phyloP scores from a whole-genome alignment of 352 stramenopile genomes.

The Phytophthora tentaculata region DNA sequence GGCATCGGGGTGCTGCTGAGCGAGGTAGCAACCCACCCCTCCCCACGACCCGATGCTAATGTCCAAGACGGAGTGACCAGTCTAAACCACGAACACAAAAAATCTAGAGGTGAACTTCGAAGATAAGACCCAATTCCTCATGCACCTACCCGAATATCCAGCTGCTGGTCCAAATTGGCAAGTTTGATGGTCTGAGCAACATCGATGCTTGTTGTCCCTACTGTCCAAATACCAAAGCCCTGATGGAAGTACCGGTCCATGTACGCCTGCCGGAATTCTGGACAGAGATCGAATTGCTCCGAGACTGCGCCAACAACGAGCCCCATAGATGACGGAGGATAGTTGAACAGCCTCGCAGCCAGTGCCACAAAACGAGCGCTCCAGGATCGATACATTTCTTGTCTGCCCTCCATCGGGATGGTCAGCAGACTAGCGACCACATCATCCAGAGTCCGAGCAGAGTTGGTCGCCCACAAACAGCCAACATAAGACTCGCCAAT shows the following conservation, averaged over 20 bases:
- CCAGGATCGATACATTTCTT: conserved; percentile 90
- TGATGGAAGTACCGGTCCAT: conserved; percentile 84
- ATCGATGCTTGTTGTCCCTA: conserved; percentile 53
- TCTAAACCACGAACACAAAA: conserved; percentile 31
- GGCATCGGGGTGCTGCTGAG: conserved; percentile 53
- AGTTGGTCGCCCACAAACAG: conserved; percentile 70
- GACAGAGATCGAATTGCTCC: conserved; percentile 80
- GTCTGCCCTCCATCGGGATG: conserved; percentile 79
- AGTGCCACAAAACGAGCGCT: conserved; percentile 76
- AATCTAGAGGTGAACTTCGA: conserved; percentile 5
- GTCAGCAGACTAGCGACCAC: conserved; percentile 79
- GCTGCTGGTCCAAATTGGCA: conserved; percentile 60
- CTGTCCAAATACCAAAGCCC: conserved; percentile 78
- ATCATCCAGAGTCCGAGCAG: conserved; percentile 65
- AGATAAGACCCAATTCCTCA: background rate
- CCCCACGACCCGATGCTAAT: conserved; percentile 86
- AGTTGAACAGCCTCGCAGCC: conserved; percentile 79
- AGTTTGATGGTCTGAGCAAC: conserved; percentile 78
- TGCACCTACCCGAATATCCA: conserved; percentile 58
- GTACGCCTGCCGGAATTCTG: conserved; percentile 70
- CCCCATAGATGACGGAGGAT: conserved; percentile 69
- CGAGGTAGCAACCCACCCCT: conserved; percentile 77
- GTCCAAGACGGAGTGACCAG: conserved; percentile 74
- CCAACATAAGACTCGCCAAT: conserved; percentile 87
- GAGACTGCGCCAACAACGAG: conserved; percentile 70